A percentile compares a stretch with the other conserved stretches of the same genome.
These are phyloP conservation scores for Malus hybrid DNA, from an alignment of 331 rosid species.

Conservation along the genomic window DNA sequence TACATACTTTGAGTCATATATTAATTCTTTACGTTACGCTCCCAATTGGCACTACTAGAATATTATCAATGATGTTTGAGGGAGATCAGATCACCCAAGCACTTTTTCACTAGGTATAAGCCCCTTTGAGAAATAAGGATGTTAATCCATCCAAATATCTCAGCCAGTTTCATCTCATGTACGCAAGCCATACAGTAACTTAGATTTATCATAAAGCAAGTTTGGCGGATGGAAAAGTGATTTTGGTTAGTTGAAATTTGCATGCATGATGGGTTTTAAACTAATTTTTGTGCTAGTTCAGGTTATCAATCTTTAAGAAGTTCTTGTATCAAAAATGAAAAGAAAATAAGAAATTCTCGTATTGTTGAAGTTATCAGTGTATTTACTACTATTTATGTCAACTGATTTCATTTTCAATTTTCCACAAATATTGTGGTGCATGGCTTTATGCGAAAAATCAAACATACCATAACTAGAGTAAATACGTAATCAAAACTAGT, in stretches of 20 bases:
- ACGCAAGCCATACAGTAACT: not conserved
- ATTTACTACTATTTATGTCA: too few relatives aligned
- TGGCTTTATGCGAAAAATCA: not conserved
- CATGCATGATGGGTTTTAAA: not conserved
- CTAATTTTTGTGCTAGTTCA: not conserved
- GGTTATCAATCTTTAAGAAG: not conserved
- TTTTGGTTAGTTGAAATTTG: not conserved
- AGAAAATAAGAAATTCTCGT: not conserved
- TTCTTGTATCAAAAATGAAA: not conserved
- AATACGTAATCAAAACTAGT: not conserved
- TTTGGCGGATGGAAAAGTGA: not conserved
- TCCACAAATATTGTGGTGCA: not conserved
- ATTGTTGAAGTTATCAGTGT: too few relatives aligned
- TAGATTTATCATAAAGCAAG: not conserved
- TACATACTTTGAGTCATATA: too few relatives aligned
- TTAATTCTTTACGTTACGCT: too few relatives aligned
- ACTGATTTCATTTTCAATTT: not conserved
- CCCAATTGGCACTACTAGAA: too few relatives aligned
- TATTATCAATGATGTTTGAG: too few relatives aligned
- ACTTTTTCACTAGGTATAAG: too few relatives aligned
- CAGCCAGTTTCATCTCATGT: not conserved
- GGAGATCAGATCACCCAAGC: too few relatives aligned
- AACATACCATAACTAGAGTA: not conserved
- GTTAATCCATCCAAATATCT: too few relatives aligned
- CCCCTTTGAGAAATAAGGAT: too few relatives aligned